Conservation (phyloP, 2,329 filamentous ascomycete genomes). For the Fusarium denticulatum region DNA sequence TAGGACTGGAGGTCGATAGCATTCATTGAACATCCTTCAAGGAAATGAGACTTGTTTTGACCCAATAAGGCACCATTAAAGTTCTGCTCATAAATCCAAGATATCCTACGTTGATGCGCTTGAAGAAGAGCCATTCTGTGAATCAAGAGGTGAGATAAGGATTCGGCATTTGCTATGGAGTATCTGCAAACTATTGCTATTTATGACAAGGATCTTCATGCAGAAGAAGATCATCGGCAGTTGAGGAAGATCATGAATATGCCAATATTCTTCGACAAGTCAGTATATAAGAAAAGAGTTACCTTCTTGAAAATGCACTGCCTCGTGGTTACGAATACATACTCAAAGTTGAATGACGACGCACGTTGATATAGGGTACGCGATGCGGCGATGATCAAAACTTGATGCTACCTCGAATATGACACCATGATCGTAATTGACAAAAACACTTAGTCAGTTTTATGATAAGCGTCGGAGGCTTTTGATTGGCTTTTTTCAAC, state of each 20-base stretch:
- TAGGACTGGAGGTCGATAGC: not conserved
- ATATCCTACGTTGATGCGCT: not conserved
- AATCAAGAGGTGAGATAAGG: not conserved
- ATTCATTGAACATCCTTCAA: too few relatives aligned
- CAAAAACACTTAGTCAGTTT: not conserved
- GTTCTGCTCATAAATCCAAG: not conserved
- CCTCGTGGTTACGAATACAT: not conserved
- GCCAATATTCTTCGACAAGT: not conserved
- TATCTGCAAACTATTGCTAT: not conserved
- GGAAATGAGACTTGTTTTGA: not conserved
- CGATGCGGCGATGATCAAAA: not conserved
- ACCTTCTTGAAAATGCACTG: not conserved
- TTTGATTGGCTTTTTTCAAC: not conserved
- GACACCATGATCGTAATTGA: not conserved
- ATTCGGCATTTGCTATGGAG: not conserved
- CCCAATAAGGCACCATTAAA: not conserved
- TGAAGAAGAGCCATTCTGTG: not conserved
- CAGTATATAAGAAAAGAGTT: not conserved
- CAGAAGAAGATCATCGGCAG: slow-evolving; percentile 10
- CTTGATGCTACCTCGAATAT: not conserved
- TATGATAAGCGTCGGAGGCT: not conserved
- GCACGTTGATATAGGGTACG: slow-evolving; percentile 5
- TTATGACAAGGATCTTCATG: slow-evolving; percentile 8
- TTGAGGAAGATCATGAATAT: not conserved
- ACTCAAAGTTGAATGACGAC: too few relatives aligned